phyloP scores from a whole-genome alignment of 2,329 filamentous ascomycete genomes.

The Trichoderma pleuroti region DNA sequence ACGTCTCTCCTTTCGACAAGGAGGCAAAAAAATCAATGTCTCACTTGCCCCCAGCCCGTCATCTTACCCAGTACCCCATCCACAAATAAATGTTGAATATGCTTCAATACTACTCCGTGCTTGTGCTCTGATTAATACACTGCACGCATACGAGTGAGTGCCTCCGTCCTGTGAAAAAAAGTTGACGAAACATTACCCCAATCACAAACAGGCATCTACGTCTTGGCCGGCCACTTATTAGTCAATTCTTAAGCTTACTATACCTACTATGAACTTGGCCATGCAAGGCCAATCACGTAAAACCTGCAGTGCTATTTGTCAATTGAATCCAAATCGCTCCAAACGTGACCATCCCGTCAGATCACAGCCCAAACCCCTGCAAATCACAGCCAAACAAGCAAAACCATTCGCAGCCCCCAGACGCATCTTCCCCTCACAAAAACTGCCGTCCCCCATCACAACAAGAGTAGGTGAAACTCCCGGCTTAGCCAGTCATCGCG shows the following conservation, averaged over 20 bases:
- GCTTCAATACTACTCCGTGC: neutral
- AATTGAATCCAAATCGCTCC: neutral
- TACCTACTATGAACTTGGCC: neutral
- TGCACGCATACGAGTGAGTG: neutral
- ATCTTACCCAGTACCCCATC: neutral
- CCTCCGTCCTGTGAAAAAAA: neutral
- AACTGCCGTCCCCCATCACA: neutral
- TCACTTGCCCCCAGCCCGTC: neutral
- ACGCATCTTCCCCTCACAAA: neutral
- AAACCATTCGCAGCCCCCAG: neutral
- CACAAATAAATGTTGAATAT: neutral
- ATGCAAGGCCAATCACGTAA: neutral
- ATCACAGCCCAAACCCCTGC: neutral
- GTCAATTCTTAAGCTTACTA: neutral
- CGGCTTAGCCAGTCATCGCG: neutral
- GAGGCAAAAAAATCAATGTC: neutral
- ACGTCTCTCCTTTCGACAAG: neutral
- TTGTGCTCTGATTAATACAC: neutral
- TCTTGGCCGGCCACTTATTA: neutral
- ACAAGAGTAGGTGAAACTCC: neutral
- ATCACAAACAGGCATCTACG: neutral
- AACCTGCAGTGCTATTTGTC: neutral
- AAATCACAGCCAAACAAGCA: neutral
- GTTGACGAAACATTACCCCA: neutral
- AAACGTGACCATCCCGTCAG: neutral